Base-by-base conservation (phyloP, 768 basidiomycete species). In the Clitopilus passeckerianus region DNA sequence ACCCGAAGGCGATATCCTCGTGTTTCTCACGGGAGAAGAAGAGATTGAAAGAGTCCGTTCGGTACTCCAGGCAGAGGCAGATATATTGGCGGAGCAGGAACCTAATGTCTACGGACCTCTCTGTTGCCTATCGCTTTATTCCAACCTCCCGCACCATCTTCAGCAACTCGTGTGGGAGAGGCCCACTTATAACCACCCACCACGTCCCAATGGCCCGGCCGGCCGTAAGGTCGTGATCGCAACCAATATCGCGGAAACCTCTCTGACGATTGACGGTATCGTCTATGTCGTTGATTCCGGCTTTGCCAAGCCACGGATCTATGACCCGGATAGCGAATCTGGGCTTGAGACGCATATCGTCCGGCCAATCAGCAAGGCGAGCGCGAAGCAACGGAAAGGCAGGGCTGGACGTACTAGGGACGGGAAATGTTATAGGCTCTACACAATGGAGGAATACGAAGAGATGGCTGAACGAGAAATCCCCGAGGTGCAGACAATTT, bases 201-300 rank as follows among this genome's bases (percentile, higher is more conserved):
- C 93, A 0, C 76, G 80, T 2, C 77, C 72, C 0, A 86, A 77
- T 53, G 89, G 93, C 0, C 89, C 93, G 0, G 87, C 90, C 0
- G 96, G 96, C 0, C 85, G 96, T 60, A 99, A 99, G 72, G 84
- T 98, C 50, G 90, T 99, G 30, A 79, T 99, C 0, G 92, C 95
- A 8, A 99, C 96, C 34, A 99, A 98, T 70, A 94, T 98, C 59
- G 97, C 97, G 1, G 96, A 99, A 74, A 98, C 96, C 1, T 96
- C 94, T 1, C 75, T 98, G 44, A 99, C 96, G 2, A 98, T 99
- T 60, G 96, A 99, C 65, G 96, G 96, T n/a, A 98, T 99, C 66
- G 95, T 99, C n/a, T 99, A 98, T 66, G 95, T 98, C 58, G 95
- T 98, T 50, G 96, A 98, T 68, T 93, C 95, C 0, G 95, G 95